Evolutionary conservation across 345 rosid species (phyloP).

Genomic region (Rhizophora apiculata): DNA sequence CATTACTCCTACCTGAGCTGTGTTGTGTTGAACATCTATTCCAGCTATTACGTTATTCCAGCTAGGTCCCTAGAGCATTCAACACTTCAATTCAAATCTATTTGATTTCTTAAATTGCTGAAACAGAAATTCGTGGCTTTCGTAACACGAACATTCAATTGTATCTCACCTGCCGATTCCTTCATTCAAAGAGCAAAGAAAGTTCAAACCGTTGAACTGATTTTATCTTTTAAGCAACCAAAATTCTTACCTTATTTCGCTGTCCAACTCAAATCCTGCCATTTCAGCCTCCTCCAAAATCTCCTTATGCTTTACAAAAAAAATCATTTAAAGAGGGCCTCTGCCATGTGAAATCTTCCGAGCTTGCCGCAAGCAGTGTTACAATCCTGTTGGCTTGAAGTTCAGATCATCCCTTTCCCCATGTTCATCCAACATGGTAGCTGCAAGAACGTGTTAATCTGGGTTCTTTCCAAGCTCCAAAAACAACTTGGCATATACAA

Average conservation of each 20-base stretch:
- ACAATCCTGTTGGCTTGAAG: conserved; percentile 66
- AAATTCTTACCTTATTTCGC: not conserved
- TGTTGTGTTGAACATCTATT: too few species aligned
- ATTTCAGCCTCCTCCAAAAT: conserved; percentile 27
- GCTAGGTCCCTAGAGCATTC: too few species aligned
- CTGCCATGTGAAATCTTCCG: conserved; percentile 28
- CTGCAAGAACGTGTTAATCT: conserved; percentile 49
- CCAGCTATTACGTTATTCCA: too few species aligned
- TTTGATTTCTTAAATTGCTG: too few species aligned
- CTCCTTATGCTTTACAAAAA: conserved; percentile 51
- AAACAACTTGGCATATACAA: conserved; percentile 68
- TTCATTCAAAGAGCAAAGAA: too few species aligned
- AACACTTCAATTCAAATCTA: too few species aligned
- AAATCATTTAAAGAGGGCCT: conserved; percentile 31
- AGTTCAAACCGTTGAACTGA: too few species aligned
- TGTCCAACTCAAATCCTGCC: conserved; percentile 63
- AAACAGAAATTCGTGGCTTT: too few species aligned
- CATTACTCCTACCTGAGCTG: too few species aligned
- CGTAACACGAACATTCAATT: too few species aligned
- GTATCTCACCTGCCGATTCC: too few species aligned
- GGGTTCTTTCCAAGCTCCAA: conserved; percentile 72
- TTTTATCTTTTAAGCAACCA: too few species aligned
- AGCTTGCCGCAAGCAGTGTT: conserved; percentile 62
- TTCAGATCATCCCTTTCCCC: conserved; percentile 60
- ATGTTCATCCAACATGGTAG: conserved; percentile 52